These are phyloP conservation scores for Paracorniculantispora psalliotae DNA, from an alignment of 2,329 filamentous ascomycete genomes.

Conservation along the genomic window DNA sequence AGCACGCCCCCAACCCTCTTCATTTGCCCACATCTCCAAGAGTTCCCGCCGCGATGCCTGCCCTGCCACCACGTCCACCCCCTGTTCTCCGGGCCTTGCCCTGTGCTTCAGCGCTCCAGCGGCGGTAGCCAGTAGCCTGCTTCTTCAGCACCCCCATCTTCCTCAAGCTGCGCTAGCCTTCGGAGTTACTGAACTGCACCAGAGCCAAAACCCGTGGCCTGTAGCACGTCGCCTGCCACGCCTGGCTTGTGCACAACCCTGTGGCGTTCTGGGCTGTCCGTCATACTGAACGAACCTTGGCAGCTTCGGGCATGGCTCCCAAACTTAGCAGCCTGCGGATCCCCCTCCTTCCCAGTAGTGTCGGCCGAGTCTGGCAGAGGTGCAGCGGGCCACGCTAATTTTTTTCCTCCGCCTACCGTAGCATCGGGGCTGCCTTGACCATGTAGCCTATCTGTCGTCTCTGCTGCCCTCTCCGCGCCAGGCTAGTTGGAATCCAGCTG, in stretches of 20 bases:
- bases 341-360: constrained; percentile 3
- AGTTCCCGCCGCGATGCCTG: not conserved
- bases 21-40: not conserved
- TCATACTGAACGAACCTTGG: constrained; percentile 9
- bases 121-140: not conserved
- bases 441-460: not conserved
- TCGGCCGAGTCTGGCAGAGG: constrained; percentile 7
- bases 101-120: not conserved
- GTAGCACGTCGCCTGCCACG: not conserved
- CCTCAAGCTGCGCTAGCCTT: not conserved
- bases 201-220: not conserved
- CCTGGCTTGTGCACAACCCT: not conserved
- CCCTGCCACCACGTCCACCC: not conserved
- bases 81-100: too few species aligned
- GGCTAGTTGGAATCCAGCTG: not conserved
- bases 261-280: not conserved
- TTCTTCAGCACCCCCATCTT: not conserved
- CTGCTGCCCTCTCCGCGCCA: not conserved
- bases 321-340: not conserved
- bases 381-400: constrained; percentile 1
- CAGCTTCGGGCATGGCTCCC: not conserved
- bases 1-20: not conserved
- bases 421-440: not conserved
- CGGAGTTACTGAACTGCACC: not conserved
- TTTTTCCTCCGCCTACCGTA: not conserved